Conservation (phyloP, 129 eudicot genomes). For the Tagetes patula region DNA sequence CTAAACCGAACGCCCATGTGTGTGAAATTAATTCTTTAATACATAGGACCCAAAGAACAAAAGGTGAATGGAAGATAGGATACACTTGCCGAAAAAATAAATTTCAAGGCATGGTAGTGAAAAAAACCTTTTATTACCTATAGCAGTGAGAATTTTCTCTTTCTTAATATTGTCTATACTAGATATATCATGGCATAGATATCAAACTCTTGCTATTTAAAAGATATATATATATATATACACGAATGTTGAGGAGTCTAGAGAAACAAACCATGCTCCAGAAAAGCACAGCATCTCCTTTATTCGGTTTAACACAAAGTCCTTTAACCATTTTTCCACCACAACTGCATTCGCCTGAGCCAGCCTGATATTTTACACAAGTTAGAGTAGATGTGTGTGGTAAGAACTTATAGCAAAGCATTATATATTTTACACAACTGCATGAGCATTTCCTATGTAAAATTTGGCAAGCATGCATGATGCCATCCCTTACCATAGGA, state of each 20-base stretch:
- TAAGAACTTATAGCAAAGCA: slow-evolving; percentile 13
- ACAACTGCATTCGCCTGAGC: slow-evolving; percentile 90
- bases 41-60: neutral
- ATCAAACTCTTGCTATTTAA: slow-evolving; percentile 13
- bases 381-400: neutral
- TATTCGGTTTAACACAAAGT: slow-evolving; percentile 77
- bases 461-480: slow-evolving; percentile 2
- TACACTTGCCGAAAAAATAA: neutral
- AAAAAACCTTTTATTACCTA: neutral
- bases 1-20: neutral
- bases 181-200: neutral
- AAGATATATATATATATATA: neutral
- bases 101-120: neutral
- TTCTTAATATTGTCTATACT: neutral
- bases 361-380: slow-evolving; percentile 58
- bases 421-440: neutral
- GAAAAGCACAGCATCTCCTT: slow-evolving; percentile 98
- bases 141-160: neutral
- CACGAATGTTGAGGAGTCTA: neutral
- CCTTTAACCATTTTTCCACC: slow-evolving; percentile 87
- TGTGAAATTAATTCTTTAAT: neutral
- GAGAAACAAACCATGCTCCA: slow-evolving; percentile 93
- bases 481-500: slow-evolving; percentile 56
- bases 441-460: neutral
- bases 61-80: neutral